Percentiles rank a stretch among this genome's conserved stretches.
Conservation (phyloP, 148 eudicot genomes). For the Pouteria glomerata region DNA sequence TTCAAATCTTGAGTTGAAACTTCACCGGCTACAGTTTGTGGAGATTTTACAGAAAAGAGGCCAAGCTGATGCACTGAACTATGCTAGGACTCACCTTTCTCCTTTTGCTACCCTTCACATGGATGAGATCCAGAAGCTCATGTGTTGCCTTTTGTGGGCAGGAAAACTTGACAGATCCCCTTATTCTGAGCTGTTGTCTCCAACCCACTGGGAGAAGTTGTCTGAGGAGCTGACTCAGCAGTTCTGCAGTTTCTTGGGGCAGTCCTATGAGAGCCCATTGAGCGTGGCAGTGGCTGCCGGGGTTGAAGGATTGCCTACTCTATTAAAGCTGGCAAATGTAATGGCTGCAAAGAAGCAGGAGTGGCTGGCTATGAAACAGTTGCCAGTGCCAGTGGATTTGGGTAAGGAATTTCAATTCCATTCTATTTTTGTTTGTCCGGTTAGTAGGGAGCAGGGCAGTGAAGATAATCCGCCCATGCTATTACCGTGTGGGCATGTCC, state of each 20-base stretch:
- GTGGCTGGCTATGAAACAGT: conserved; percentile 45
- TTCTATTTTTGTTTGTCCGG: conserved; percentile 56
- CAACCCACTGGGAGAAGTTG: conserved; percentile 36
- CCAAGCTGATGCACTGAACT: conserved; percentile 36
- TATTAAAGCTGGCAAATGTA: conserved; percentile 40
- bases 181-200: conserved; percentile 26
- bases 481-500: conserved; percentile 56
- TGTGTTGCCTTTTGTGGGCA: conserved; percentile 43
- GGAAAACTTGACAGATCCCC: conserved; percentile 53
- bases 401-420: conserved; percentile 51
- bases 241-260: conserved; percentile 45
- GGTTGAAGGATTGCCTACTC: conserved; percentile 46
- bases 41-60: conserved; percentile 34
- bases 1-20: conserved; percentile 34
- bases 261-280: conserved; percentile 37
- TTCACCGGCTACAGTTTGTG: conserved; percentile 37
- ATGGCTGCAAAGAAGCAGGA: conserved; percentile 46
- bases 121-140: conserved; percentile 47
- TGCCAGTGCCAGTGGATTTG: conserved; percentile 52
- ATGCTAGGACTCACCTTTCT: conserved; percentile 34
- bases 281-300: conserved; percentile 48
- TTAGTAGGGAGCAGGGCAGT: conserved; percentile 46
- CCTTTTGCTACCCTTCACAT: conserved; percentile 37
- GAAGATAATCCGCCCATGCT: conserved; percentile 62
- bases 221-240: conserved; percentile 32